Base-by-base conservation (phyloP, 768 basidiomycete species). In the Omphalotus guepiniiformis region DNA sequence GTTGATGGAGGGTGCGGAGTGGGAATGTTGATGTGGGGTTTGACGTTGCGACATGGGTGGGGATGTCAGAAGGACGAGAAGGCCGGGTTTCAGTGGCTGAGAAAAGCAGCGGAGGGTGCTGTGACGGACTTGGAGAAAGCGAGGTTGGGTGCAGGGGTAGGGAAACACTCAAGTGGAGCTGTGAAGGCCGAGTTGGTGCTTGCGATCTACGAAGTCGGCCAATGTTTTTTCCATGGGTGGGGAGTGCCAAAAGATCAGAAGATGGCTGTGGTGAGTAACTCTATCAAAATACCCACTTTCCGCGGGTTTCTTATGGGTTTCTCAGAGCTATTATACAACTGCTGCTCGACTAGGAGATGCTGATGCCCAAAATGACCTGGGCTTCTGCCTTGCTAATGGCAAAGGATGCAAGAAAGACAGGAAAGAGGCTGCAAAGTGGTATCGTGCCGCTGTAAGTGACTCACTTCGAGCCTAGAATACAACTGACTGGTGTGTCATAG, bases 141-240 rank as follows among this genome's bases (percentile, higher is more conserved):
- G 23, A 72, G 80, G 53, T 65, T 63, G 9, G 80, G 79, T 22
- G n/a, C 49, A 27, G 29, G 44, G 18, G 41, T 52, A 13, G 41
- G 53, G 27, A 54, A 57, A 42, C 21, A 42, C 7, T 19, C 11
- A 7, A 46, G 25, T 44, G 46, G 28, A 27, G 39, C 19, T 35
- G 35, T 39, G 11, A 53, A 91, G 82, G 79, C 74, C 19, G 92
- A 94, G 63, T 76, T 95, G 12, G 83, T 93, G 16, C 72, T 94
- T 18, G 90, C 93, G 1, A 87, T 94, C 38, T 90, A 93, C 59
- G 93, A 94, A 66, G 89, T 94, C 3, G 93, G 89, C 1, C 88
- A 91, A 63, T 92, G 89, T 60, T 95, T 93, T 66, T 88, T 88
- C 61, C 88, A 91, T 42, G 93, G 92, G 1, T 94, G 92, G 91